Base-by-base conservation (phyloP, 2,329 filamentous ascomycete species). In the Fusarium globosum region DNA sequence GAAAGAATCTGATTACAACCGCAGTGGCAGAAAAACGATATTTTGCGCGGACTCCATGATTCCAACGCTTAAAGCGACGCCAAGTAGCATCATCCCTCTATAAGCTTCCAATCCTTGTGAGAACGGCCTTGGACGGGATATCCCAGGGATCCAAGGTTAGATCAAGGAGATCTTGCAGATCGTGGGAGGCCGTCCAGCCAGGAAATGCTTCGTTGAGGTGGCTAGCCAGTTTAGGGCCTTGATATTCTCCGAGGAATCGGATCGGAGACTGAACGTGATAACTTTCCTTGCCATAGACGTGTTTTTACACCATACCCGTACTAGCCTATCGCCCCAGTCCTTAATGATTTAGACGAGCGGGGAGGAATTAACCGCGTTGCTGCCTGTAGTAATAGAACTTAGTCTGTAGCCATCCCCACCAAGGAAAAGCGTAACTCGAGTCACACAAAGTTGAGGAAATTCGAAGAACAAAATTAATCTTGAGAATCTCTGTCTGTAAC, bases 1-100 rank as follows among this genome's bases (percentile, higher is more conserved):
- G 15, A 26, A 71, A 43, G 43, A 65, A 71, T 23, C 39, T 43
- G 14, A 69, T 61, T 7, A 60, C 42, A 9, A 33, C 18, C 16
- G 68, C 56, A 4, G 56, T 12, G 1, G 65, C 60, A 20, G 68
- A 69, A 38, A 71, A 71, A 7, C 46, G 65, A 35, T n/a, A 38
- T 13, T 56, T 64, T n/a, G 59, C 28, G 4, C 21, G 46, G 2
- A n/a, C 0, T 12, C 46, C 46, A 3, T 16, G 0, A 16, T n/a
- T 2, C 20, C 46, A 30, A 18, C n/a, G 14, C 28, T n/a, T 6
- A 6, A 8, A 5, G 0, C 26, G 20, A 4, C 7, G 14, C 28
- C 46, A 49, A 4, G n/a, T 8, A 1, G 0, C 21, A 7, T 9
- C 15, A 18, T 49, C 46, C 15, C 28, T 3, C 1, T n/a, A 18